phyloP scores from a whole-genome alignment of 108 stramenopile species.

The Cyclotella distinguenda region DNA sequence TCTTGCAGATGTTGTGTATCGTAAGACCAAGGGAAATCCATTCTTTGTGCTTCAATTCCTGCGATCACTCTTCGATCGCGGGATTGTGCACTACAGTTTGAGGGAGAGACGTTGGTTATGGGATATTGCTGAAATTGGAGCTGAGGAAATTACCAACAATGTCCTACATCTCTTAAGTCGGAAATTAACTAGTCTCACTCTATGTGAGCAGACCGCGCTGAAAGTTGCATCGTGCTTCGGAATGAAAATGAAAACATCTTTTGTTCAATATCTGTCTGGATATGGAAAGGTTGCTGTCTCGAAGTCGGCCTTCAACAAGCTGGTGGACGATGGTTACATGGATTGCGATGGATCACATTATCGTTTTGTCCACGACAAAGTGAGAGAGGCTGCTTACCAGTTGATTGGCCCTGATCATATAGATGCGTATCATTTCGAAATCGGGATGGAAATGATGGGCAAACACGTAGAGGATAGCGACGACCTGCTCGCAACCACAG shows the following conservation, averaged over 20 bases:
- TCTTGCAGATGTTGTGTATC: constrained; percentile 11
- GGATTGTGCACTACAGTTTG: constrained; percentile 20
- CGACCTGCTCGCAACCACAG: background rate
- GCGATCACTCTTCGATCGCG: constrained; percentile 15
- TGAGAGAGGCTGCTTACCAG: too few species aligned
- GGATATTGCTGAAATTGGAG: constrained; percentile 29
- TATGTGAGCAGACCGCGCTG: background rate
- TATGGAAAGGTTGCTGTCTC: too few species aligned
- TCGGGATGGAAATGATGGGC: constrained; percentile 5
- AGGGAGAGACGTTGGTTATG: constrained; percentile 34
- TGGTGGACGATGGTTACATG: too few species aligned
- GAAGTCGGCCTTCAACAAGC: too few species aligned
- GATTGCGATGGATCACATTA: too few species aligned
- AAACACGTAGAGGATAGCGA: background rate
- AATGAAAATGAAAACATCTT: too few species aligned
- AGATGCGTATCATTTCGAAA: background rate
- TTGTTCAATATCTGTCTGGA: too few species aligned
- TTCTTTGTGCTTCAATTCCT: constrained; percentile 34
- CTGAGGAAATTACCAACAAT: constrained; percentile 37
- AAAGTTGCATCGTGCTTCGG: constrained; percentile 15
- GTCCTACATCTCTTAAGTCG: constrained; percentile 40
- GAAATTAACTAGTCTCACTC: constrained; percentile 21
- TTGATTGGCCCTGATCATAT: background rate
- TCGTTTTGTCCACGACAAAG: too few species aligned
- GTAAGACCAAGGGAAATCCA: constrained; percentile 43